A percentile compares a stretch with the other conserved stretches of the same genome.
Evolutionary conservation across 345 rosid genomes (phyloP).

Genomic region (Firmiana major): DNA sequence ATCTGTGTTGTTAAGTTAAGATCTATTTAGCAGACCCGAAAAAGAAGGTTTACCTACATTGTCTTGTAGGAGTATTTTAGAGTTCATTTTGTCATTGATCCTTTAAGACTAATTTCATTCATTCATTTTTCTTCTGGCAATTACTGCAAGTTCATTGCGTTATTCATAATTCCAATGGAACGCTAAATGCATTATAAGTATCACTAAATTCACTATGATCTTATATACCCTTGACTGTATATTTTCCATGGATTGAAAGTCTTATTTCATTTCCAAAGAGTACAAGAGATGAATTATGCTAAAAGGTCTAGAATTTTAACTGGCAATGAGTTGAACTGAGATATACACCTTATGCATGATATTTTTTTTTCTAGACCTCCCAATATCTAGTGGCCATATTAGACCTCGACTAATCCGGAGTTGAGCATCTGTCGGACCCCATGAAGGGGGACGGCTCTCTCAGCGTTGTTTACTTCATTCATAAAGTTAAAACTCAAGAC

Average conservation of each 20-base stretch:
- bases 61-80: not conserved
- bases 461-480: too few relatives aligned
- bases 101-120: not conserved
- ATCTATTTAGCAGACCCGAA: not conserved
- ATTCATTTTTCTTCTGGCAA: not conserved
- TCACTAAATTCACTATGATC: not conserved
- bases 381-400: too few relatives aligned
- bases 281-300: not conserved
- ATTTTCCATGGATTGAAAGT: not conserved
- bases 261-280: not conserved
- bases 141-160: not conserved
- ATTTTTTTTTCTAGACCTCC: too few relatives aligned
- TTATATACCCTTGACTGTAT: not conserved
- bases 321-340: not conserved
- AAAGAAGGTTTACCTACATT: not conserved
- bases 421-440: too few relatives aligned
- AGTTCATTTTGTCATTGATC: not conserved
- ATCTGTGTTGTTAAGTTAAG: not conserved
- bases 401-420: too few relatives aligned
- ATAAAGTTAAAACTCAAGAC: too few relatives aligned
- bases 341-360: not conserved
- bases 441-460: too few relatives aligned
- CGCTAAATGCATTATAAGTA: not conserved
- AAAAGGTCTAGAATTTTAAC: not conserved
- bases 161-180: not conserved